A percentile compares a stretch with the other conserved stretches of the same genome.
These are phyloP conservation scores for Elsinoe fawcettii DNA, from an alignment of 2,329 filamentous ascomycete genomes.

Conservation along the genomic window DNA sequence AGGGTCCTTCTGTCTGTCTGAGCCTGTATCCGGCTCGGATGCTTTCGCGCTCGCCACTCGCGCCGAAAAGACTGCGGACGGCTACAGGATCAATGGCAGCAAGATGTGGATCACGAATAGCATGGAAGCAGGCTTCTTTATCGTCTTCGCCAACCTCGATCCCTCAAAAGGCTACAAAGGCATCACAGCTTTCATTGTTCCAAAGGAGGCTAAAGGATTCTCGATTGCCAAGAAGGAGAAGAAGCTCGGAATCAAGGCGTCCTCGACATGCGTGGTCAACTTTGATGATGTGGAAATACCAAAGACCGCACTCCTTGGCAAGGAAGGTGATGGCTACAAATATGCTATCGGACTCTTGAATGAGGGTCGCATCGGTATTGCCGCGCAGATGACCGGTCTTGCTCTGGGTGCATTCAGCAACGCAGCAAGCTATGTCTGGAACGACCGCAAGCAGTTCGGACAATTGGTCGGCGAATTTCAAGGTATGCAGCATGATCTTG, in stretches of 20 bases:
- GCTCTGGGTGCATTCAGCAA: constrained; percentile 94
- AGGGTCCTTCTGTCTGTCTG: constrained; percentile 83
- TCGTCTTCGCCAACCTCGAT: constrained; percentile 95
- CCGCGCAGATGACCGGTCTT: constrained; percentile 96
- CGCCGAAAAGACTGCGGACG: constrained; percentile 71
- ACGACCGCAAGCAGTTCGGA: constrained; percentile 96
- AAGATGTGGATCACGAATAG: constrained; percentile 99
- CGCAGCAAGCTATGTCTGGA: constrained; percentile 90
- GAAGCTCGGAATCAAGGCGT: constrained; percentile 94
- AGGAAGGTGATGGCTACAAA: constrained; percentile 91
- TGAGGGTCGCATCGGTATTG: constrained; percentile 95
- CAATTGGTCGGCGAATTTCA: constrained; percentile 92
- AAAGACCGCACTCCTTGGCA: constrained; percentile 76
- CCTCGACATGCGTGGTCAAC: constrained; percentile 93
- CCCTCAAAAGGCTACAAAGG: constrained; percentile 91
- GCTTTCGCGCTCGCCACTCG: constrained; percentile 92
- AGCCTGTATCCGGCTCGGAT: constrained; percentile 87
- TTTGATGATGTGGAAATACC: constrained; percentile 94
- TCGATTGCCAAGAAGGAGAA: constrained; percentile 99
- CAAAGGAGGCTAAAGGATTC: constrained; percentile 84
- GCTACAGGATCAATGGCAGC: constrained; percentile 79
- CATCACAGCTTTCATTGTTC: constrained; percentile 90
- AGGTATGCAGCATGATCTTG: constrained; percentile 98
- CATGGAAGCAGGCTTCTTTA: constrained; percentile 88
- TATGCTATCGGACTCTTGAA: constrained; percentile 92